A percentile compares a stretch with the other conserved stretches of the same genome.
These are phyloP conservation scores for Zygotorulaspora sp. DNA, from an alignment of 805 yeast genomes.

Conservation along the genomic window DNA sequence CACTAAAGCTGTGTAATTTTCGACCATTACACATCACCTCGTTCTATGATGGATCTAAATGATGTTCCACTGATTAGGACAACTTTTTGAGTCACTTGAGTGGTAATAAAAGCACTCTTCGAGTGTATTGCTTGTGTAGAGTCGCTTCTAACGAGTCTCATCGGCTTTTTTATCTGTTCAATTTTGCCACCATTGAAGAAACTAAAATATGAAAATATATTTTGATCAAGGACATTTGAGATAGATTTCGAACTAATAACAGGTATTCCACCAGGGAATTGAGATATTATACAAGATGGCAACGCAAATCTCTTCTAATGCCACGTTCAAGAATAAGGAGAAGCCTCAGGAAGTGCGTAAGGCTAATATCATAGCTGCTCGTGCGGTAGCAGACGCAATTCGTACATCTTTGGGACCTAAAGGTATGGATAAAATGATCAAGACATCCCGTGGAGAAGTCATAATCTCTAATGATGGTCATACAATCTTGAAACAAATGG, in stretches of 20 bases:
- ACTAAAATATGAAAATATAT: too few relatives aligned
- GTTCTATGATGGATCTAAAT: too few relatives aligned
- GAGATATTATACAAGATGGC: too few relatives aligned
- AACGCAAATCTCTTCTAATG: slow-evolving; percentile 55
- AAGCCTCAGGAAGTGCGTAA: slow-evolving; percentile 93
- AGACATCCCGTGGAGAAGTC: slow-evolving; percentile 86
- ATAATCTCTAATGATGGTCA: slow-evolving; percentile 98
- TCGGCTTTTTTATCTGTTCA: slow-evolving; percentile 6
- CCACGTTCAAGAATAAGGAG: slow-evolving; percentile 87
- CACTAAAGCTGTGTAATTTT: slow-evolving; percentile 20
- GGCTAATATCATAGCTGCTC: slow-evolving; percentile 84
- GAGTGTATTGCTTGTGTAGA: too few relatives aligned
- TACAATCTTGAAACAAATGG: slow-evolving; percentile 95
- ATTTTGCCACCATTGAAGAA: slow-evolving; percentile 8
- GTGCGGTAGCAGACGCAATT: slow-evolving; percentile 93
- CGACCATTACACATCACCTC: slow-evolving; percentile 10
- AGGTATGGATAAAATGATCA: slow-evolving; percentile 99
- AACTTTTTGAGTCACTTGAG: too few relatives aligned
- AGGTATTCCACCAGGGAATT: too few relatives aligned
- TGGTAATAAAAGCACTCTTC: too few relatives aligned
- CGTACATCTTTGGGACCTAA: slow-evolving; percentile 96
- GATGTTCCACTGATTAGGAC: too few relatives aligned
- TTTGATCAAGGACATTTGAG: too few relatives aligned
- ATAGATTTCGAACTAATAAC: too few relatives aligned
- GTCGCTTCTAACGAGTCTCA: slow-evolving; percentile 10